phyloP scores from a whole-genome alignment of 441 rosid species.

The Viola pubescens region DNA sequence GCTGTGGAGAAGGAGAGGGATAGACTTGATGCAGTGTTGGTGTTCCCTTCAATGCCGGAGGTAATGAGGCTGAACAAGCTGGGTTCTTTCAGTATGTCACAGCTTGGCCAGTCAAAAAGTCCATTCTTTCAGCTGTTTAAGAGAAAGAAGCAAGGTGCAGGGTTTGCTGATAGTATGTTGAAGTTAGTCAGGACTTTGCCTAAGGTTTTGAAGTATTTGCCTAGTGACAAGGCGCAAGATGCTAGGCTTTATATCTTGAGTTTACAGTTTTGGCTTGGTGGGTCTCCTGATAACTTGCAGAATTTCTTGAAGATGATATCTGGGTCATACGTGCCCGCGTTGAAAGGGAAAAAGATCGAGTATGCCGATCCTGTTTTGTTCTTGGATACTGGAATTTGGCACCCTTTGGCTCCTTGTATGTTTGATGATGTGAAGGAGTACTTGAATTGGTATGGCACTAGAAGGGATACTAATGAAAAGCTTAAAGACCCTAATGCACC shows the following conservation, averaged over 20 bases:
- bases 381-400: slow-evolving; percentile 94
- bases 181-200: slow-evolving; percentile 92
- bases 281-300: slow-evolving; percentile 90
- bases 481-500: slow-evolving; percentile 69
- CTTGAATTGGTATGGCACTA: slow-evolving; percentile 85
- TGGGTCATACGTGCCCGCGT: slow-evolving; percentile 78
- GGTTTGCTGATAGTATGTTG: slow-evolving; percentile 92
- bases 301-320: slow-evolving; percentile 97
- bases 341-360: slow-evolving; percentile 66
- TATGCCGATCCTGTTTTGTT: slow-evolving; percentile 93
- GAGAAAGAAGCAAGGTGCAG: slow-evolving; percentile 91
- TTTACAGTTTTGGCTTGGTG: slow-evolving; percentile 96
- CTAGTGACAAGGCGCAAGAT: slow-evolving; percentile 93
- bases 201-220: slow-evolving; percentile 88
- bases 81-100: slow-evolving; percentile 97
- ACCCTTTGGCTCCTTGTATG: slow-evolving; percentile 93
- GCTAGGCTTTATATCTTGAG: slow-evolving; percentile 94
- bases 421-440: slow-evolving; percentile 95
- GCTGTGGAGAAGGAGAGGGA: slow-evolving; percentile 96
- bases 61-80: slow-evolving; percentile 93
- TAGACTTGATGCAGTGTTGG: slow-evolving; percentile 89
- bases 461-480: slow-evolving; percentile 68
- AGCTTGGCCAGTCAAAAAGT: slow-evolving; percentile 93
- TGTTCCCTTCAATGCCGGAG: slow-evolving; percentile 99
- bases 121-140: slow-evolving; percentile 92